These are phyloP conservation scores for Leishmania gerbilli DNA, from an alignment of 208 protist genomes.

Conservation along the genomic window DNA sequence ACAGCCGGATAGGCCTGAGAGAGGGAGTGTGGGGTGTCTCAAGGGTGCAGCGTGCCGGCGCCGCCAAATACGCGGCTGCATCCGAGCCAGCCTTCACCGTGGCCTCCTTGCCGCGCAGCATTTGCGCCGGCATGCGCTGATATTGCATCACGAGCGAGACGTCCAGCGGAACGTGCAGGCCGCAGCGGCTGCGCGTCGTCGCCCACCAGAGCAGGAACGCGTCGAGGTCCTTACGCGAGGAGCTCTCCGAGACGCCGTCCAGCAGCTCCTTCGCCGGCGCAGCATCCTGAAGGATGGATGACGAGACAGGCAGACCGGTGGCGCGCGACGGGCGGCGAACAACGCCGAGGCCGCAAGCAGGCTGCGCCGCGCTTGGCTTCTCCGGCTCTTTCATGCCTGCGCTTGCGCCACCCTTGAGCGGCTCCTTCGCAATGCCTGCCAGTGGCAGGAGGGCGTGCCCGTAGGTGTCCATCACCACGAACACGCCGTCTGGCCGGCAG, in stretches of 20 bases:
- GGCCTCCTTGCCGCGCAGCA: constrained; percentile 22
- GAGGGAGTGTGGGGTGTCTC: constrained; percentile 25
- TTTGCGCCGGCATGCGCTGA: constrained; percentile 30
- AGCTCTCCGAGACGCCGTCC: constrained; percentile 48
- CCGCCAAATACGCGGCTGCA: constrained; percentile 13
- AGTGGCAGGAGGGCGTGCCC: constrained; percentile 48
- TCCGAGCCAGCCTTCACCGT: constrained; percentile 27
- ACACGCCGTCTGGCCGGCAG: constrained; percentile 66
- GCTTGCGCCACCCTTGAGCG: neutral
- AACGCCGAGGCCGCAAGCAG: constrained; percentile 9
- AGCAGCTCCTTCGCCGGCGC: constrained; percentile 45
- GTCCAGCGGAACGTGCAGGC: constrained; percentile 57
- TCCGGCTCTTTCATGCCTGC: neutral
- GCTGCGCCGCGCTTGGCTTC: neutral
- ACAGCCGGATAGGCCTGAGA: constrained; percentile 39
- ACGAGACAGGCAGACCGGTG: constrained; percentile 21
- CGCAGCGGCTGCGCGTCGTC: constrained; percentile 41
- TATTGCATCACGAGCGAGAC: constrained; percentile 39
- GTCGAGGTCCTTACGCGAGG: constrained; percentile 54
- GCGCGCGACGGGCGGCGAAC: neutral
- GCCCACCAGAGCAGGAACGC: constrained; percentile 76
- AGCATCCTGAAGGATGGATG: constrained; percentile 45
- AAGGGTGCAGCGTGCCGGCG: constrained; percentile 16
- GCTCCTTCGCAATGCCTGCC: constrained; percentile 1
- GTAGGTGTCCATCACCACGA: constrained; percentile 63